These are phyloP conservation scores for Sporothrix luriei DNA, from an alignment of 2,329 filamentous ascomycete genomes.

Conservation along the genomic window DNA sequence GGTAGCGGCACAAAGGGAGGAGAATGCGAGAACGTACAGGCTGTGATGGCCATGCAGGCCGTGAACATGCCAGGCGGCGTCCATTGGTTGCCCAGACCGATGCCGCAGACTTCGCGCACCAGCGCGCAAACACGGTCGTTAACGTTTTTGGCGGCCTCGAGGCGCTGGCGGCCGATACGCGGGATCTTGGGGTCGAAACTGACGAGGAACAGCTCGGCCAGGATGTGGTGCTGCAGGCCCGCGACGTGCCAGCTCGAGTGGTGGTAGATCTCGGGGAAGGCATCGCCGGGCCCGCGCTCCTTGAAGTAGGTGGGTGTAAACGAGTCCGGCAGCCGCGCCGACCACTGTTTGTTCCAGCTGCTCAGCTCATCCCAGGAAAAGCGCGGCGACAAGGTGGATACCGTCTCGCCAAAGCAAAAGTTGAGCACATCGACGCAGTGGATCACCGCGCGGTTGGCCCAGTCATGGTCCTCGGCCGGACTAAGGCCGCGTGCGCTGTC, in stretches of 20 bases:
- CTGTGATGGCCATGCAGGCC: conserved; percentile 58
- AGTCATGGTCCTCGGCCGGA: conserved; percentile 55
- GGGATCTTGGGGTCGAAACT: conserved; percentile 60
- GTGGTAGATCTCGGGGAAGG: conserved; percentile 63
- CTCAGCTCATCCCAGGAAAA: conserved; percentile 50
- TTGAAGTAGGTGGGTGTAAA: conserved; percentile 59
- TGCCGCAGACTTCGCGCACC: conserved; percentile 60
- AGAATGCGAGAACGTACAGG: conserved; percentile 46
- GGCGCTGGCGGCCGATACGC: conserved; percentile 49
- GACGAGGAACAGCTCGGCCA: conserved; percentile 59
- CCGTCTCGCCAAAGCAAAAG: conserved; percentile 59
- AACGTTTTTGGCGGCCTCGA: conserved; percentile 31
- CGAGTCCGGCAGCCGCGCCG: conserved; percentile 50
- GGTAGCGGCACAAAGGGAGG: not conserved
- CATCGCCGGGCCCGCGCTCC: conserved; percentile 44
- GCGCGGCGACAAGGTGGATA: conserved; percentile 38
- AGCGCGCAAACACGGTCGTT: conserved; percentile 49
- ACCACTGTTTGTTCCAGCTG: conserved; percentile 53
- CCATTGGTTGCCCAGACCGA: conserved; percentile 58
- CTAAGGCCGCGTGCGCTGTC: conserved; percentile 51
- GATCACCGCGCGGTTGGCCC: conserved; percentile 64
- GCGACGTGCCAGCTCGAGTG: conserved; percentile 61
- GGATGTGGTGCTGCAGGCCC: conserved; percentile 62
- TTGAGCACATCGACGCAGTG: conserved; percentile 66
- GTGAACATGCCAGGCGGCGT: conserved; percentile 59